A percentile compares a stretch with the other conserved stretches of the same genome.
Conservation (phyloP, 2,329 filamentous ascomycete genomes). For the Pseudogymnoascus sp. region DNA sequence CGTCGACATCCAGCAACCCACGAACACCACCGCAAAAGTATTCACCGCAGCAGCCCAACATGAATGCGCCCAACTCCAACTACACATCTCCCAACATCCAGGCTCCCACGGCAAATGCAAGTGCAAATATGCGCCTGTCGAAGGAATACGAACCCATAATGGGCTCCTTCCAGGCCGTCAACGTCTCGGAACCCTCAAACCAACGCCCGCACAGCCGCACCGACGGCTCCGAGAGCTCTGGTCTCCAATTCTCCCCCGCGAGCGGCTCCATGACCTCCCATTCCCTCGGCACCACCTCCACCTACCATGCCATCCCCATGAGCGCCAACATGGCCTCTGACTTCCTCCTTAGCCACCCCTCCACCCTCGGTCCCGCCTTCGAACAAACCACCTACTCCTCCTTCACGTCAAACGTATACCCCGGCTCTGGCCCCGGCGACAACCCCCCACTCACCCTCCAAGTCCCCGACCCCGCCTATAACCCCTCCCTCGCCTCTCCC, state of each 20-base stretch:
- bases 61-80: neutral
- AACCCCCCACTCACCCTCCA: neutral
- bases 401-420: neutral
- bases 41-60: neutral
- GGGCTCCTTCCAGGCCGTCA: slow-evolving; percentile 18
- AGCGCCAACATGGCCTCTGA: neutral
- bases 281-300: neutral
- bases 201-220: neutral
- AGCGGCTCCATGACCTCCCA: neutral
- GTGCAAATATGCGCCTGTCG: neutral
- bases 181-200: slow-evolving; percentile 14
- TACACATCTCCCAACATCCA: neutral
- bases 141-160: slow-evolving; percentile 12
- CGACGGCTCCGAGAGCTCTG: neutral
- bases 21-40: neutral
- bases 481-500: neutral
- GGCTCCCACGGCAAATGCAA: neutral
- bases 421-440: neutral
- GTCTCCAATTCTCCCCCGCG: neutral
- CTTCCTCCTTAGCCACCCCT: neutral
- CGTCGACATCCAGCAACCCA: slow-evolving; percentile 12
- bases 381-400: neutral
- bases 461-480: neutral
- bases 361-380: neutral
- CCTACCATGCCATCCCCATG: neutral